Conservation (phyloP, 495 filamentous ascomycete species). For the Paragyromitra xinjiangensis region DNA sequence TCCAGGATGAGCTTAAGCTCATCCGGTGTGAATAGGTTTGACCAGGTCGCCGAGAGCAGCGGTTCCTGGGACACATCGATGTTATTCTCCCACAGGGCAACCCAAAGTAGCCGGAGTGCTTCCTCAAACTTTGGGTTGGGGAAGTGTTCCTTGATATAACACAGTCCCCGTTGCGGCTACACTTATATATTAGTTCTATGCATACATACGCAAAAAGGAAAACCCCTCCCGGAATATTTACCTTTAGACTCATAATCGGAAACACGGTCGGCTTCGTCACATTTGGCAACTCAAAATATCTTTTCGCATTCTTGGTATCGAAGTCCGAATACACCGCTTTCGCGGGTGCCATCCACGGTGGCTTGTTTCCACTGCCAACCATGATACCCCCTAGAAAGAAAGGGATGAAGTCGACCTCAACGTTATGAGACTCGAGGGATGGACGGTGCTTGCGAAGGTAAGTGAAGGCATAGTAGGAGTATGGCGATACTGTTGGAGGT, state of each 20-base stretch:
- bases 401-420: constrained; percentile 75
- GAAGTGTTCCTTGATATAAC: constrained; percentile 68
- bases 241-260: constrained; percentile 60
- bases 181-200: constrained; percentile 5
- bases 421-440: constrained; percentile 65
- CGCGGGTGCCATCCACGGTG: constrained; percentile 74
- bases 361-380: constrained; percentile 71
- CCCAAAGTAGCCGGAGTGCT: constrained; percentile 62
- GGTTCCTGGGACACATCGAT: constrained; percentile 64
- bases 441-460: constrained; percentile 67
- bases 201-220: no score
- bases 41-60: constrained; percentile 58
- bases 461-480: constrained; percentile 71
- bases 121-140: constrained; percentile 60
- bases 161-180: constrained; percentile 71
- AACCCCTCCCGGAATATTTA: constrained; percentile 15
- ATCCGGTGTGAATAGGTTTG: constrained; percentile 59
- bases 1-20: constrained; percentile 65
- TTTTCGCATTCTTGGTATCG: constrained; percentile 55
- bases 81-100: constrained; percentile 62
- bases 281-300: constrained; percentile 41
- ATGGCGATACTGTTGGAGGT: constrained; percentile 68
- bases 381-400: constrained; percentile 80
- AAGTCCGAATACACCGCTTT: constrained; percentile 68
- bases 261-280: constrained; percentile 61